Conservation (phyloP, 2,329 filamentous ascomycete species). For the Colletotrichum euphorbiae region DNA sequence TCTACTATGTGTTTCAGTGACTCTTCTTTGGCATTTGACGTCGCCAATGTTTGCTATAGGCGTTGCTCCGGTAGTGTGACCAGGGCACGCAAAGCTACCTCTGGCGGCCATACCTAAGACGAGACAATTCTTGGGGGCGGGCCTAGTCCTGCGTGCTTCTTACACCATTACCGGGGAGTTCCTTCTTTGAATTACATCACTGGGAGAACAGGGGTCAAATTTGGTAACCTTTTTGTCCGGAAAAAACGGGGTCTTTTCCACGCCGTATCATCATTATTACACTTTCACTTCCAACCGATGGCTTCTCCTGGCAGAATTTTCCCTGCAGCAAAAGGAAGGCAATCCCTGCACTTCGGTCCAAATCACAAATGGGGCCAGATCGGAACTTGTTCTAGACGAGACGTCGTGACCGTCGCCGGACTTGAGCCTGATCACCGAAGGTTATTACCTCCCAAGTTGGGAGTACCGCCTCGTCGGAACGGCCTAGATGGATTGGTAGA, state of each 20-base stretch:
- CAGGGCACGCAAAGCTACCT: not conserved
- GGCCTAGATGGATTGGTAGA: not conserved
- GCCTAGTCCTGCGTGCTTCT: conserved; percentile 1
- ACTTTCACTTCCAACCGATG: conserved; percentile 6
- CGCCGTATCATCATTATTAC: not conserved
- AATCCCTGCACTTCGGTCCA: conserved; percentile 20
- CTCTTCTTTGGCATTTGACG: not conserved
- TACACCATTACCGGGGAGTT: conserved; percentile 9
- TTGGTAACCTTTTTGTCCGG: too few relatives aligned
- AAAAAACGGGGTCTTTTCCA: too few relatives aligned
- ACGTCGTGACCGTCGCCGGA: conserved; percentile 16
- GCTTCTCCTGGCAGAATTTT: conserved; percentile 10
- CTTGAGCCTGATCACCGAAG: not conserved
- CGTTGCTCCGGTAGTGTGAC: not conserved
- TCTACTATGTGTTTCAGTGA: not conserved
- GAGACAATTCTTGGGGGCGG: conserved; percentile 8
- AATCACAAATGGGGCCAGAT: conserved; percentile 25
- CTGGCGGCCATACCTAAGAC: not conserved
- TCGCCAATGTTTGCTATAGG: not conserved
- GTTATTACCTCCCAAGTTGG: not conserved
- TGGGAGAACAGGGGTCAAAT: conserved; percentile 11
- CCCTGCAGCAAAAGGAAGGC: conserved; percentile 1
- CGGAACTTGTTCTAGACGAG: conserved; percentile 29
- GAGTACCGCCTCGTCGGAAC: conserved; percentile 5
- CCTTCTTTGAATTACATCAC: conserved; percentile 24